Percentiles rank a stretch among this genome's conserved stretches.
Conservation (phyloP, 345 rosid genomes). For the Tarenaya hassleriana region DNA sequence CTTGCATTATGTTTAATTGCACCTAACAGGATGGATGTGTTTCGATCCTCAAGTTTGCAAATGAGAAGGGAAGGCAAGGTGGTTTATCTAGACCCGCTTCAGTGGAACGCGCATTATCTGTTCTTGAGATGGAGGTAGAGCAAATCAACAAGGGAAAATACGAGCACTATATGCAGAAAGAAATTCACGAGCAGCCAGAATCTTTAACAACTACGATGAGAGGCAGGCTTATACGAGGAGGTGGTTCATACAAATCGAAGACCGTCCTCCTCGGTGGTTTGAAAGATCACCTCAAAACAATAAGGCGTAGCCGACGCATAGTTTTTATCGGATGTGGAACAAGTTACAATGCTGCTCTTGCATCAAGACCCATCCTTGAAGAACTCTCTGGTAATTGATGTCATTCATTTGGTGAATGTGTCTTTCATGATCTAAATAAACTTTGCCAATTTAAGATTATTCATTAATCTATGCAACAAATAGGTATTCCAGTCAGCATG, state of each 20-base stretch:
- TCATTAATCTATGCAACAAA: no score
- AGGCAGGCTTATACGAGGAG: slow-evolving; percentile 88
- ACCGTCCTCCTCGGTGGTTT: slow-evolving; percentile 92
- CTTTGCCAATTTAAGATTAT: slow-evolving; percentile 7
- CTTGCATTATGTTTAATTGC: slow-evolving; percentile 6
- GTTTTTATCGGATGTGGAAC: slow-evolving; percentile 96
- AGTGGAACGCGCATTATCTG: slow-evolving; percentile 86
- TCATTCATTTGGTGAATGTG: neutral
- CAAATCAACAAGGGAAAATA: slow-evolving; percentile 88
- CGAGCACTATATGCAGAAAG: slow-evolving; percentile 97
- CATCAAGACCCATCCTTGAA: slow-evolving; percentile 90
- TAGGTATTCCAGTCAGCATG: slow-evolving; percentile 96
- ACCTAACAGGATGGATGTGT: slow-evolving; percentile 86
- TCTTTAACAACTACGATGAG: slow-evolving; percentile 94
- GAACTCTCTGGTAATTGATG: slow-evolving; percentile 80
- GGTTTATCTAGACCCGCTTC: slow-evolving; percentile 65
- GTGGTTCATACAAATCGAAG: slow-evolving; percentile 77
- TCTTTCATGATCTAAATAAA: neutral
- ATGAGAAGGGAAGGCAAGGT: slow-evolving; percentile 49
- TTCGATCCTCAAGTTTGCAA: slow-evolving; percentile 68
- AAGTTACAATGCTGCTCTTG: slow-evolving; percentile 94
- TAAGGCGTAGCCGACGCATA: slow-evolving; percentile 84
- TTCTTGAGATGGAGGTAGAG: slow-evolving; percentile 95
- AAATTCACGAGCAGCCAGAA: slow-evolving; percentile 97
- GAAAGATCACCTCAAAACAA: slow-evolving; percentile 88